Conservation (phyloP, 2,329 filamentous ascomycete genomes). For the Talaromyces rugulosus region DNA sequence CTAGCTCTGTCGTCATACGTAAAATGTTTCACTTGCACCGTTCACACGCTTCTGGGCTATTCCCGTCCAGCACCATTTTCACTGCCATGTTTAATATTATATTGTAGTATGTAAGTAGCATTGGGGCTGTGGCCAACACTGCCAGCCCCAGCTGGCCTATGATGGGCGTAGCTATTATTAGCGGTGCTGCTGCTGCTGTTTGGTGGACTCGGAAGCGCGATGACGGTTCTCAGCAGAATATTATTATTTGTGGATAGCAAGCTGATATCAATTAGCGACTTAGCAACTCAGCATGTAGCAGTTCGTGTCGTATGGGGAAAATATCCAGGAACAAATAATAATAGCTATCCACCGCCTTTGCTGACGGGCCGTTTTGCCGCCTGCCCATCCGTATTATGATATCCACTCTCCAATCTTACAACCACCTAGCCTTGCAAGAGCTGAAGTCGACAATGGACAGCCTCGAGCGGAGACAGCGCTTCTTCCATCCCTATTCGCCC, state of each 20-base stretch:
- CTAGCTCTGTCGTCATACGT: background rate
- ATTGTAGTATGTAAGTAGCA: background rate
- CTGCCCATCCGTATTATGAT: background rate
- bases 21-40: background rate
- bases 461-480: constrained; percentile 47
- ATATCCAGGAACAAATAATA: background rate
- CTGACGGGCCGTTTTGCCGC: background rate
- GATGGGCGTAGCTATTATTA: background rate
- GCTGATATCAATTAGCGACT: too few relatives aligned
- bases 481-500: constrained; percentile 81
- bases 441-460: constrained; percentile 26
- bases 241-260: background rate
- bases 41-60: too few relatives aligned
- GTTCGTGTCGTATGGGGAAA: too few relatives aligned
- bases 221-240: background rate
- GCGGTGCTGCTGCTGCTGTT: background rate
- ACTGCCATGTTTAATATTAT: background rate
- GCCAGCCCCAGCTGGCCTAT: background rate
- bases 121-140: background rate
- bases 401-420: too few relatives aligned
- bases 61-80: too few relatives aligned
- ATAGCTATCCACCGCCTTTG: background rate
- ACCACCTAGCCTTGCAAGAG: background rate
- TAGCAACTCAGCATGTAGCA: too few relatives aligned
- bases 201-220: background rate